Evolutionary conservation across 257 asterid species (phyloP).

Genomic region (Dorcoceras hygrometricum): DNA sequence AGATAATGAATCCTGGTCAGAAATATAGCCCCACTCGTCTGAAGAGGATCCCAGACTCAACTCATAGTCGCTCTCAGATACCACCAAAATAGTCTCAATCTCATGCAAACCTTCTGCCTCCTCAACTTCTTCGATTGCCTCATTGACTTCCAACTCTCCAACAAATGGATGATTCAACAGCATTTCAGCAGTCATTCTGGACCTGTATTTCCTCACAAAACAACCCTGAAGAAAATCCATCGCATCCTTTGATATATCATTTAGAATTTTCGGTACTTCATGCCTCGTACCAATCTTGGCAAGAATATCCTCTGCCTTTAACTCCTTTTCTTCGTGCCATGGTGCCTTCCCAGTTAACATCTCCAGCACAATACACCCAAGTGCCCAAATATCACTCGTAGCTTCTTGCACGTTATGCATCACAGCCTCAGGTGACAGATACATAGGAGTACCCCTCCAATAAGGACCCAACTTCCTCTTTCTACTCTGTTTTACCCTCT

Average conservation of each 20-base stretch:
- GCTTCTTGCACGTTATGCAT: constrained; percentile 56
- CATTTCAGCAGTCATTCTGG: constrained; percentile 77
- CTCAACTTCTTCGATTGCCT: constrained; percentile 30
- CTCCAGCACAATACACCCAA: constrained; percentile 80
- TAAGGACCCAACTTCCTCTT: constrained; percentile 72
- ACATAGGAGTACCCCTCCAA: constrained; percentile 84
- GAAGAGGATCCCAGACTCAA: constrained; percentile 26
- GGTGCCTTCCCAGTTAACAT: constrained; percentile 77
- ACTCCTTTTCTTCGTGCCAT: constrained; percentile 41
- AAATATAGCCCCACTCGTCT: constrained; percentile 35
- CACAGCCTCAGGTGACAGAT: constrained; percentile 76
- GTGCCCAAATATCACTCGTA: constrained; percentile 83
- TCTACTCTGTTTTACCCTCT: constrained; percentile 56
- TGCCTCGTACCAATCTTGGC: constrained; percentile 47
- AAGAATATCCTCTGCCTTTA: constrained; percentile 46
- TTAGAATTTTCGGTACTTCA: constrained; percentile 55
- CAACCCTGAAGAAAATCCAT: constrained; percentile 73
- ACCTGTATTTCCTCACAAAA: constrained; percentile 68
- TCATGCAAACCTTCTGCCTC: constrained; percentile 57
- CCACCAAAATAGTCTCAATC: constrained; percentile 41
- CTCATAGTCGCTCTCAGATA: constrained; percentile 53
- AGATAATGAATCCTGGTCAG: constrained; percentile 39
- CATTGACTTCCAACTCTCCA: constrained; percentile 40
- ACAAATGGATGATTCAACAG: constrained; percentile 61
- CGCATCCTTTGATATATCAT: constrained; percentile 57